phyloP scores from a whole-genome alignment of 768 basidiomycete genomes.

The Epithele typhae region DNA sequence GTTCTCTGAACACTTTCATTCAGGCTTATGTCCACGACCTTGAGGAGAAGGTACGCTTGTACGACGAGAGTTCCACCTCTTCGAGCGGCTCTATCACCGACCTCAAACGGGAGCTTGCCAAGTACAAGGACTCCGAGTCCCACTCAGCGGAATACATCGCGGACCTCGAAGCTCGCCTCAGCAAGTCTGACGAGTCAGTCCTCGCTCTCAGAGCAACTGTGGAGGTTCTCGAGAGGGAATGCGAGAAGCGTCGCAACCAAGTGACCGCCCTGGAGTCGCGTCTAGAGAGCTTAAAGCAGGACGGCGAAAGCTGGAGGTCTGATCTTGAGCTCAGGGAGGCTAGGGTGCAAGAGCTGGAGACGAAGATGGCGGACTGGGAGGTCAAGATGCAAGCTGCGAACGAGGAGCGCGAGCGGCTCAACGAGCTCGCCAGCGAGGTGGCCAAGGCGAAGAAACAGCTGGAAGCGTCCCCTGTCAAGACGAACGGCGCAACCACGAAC shows the following conservation, averaged over 20 bases:
- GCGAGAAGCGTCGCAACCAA: constrained; percentile 68
- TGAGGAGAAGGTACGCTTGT: constrained; percentile 85
- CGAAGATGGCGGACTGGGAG: constrained; percentile 76
- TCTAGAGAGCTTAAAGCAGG: constrained; percentile 62
- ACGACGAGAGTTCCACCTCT: constrained; percentile 72
- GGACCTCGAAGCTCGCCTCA: constrained; percentile 79
- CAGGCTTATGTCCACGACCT: constrained; percentile 92
- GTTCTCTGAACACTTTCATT: neutral
- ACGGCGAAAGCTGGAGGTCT: constrained; percentile 76
- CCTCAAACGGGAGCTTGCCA: constrained; percentile 75
- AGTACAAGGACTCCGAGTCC: constrained; percentile 71
- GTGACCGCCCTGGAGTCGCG: constrained; percentile 67
- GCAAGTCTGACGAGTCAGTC: constrained; percentile 75
- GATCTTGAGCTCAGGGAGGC: constrained; percentile 84
- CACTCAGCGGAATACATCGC: constrained; percentile 75
- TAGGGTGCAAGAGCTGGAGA: constrained; percentile 71
- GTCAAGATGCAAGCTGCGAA: constrained; percentile 62
- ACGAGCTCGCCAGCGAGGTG: constrained; percentile 64
- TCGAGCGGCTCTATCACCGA: constrained; percentile 80
- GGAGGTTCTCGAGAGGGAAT: constrained; percentile 72
- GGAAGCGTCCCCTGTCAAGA: constrained; percentile 28
- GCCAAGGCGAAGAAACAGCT: constrained; percentile 65
- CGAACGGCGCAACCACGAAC: constrained; percentile 21
- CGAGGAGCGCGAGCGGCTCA: constrained; percentile 63
- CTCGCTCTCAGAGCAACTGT: constrained; percentile 64